Base-by-base conservation (phyloP, 2,329 filamentous ascomycete genomes). In the Ilyonectria mors-panacis region DNA sequence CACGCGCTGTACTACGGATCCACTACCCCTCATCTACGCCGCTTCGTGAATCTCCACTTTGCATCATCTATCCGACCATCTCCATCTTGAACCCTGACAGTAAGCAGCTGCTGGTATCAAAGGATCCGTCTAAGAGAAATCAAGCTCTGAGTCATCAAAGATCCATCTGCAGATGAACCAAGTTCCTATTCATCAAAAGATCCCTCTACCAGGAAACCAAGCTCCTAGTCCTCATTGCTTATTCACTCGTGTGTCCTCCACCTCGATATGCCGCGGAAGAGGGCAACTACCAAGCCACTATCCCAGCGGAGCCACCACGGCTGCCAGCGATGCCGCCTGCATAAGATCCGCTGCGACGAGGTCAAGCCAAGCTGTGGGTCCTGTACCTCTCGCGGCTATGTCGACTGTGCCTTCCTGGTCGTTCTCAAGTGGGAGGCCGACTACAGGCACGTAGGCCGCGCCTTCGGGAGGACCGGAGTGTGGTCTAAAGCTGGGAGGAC, bases 401-500 rank as follows among this genome's bases (percentile, higher is more conserved):
- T 60, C 4, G 69, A 73, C 63, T 74, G 72, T 15, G 13, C 30
- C 50, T 53, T 53, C 12, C 15, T 53, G 19, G 17, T 53, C 17
- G 30, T 23, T 7, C 30, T 74, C 54, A 78, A 79, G 65, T 78
- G 77, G 76, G 76, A 79, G 37, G 54, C 72, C 0, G 77, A 78
- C 59, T 79, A 76, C 44, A 63, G 70, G 7, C 67, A 66, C 0
- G 65, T 62, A 1, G 77, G 77, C 0, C 50, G 74, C 3, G 77
- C 77, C 8, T 78, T 78, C 68, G 77, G 77, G 3, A 37, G 77
- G 28, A 71, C 74, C 26, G 77, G 77, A 3, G 74, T 77, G 13
- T 79, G 76, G 77, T 63, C 69, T 5, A 78, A 77, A 19, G 65
- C 66, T 17, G 42, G 42, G 9, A 15, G n/a, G 51, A 51, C 9